Evolutionary conservation across 2,329 filamentous ascomycete species (phyloP).

Genomic region (Moelleriella libera): DNA sequence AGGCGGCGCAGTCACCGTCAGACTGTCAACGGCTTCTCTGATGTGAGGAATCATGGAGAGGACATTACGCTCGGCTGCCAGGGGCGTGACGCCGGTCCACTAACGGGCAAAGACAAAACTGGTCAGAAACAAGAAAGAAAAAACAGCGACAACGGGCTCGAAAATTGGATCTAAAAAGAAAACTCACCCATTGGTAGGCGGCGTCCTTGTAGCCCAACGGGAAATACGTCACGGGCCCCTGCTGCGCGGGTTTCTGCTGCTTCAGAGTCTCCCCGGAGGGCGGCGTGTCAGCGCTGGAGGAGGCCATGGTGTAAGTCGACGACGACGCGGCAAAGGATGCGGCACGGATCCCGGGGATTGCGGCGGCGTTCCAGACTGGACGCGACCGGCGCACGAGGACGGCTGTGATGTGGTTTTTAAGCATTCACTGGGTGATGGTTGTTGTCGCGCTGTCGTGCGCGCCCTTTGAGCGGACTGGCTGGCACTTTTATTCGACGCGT

Average conservation of each 20-base stretch:
- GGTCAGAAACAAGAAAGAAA: not conserved
- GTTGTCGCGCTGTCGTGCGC: not conserved
- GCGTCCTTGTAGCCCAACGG: constrained; percentile 86
- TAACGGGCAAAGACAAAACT: constrained; percentile 15
- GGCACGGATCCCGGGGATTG: not conserved
- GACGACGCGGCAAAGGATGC: not conserved
- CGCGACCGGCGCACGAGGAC: not conserved
- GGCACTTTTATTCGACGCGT: not conserved
- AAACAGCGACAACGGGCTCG: too few species aligned
- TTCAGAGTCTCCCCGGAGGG: constrained; percentile 7
- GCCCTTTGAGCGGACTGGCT: not conserved
- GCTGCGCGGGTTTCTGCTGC: constrained; percentile 10
- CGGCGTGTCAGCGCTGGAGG: constrained; percentile 14
- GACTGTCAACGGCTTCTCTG: constrained; percentile 57
- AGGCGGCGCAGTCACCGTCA: constrained; percentile 26
- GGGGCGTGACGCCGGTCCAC: constrained; percentile 79
- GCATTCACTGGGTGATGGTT: not conserved
- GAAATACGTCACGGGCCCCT: constrained; percentile 40
- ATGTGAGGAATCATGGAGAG: constrained; percentile 77
- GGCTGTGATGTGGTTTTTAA: not conserved
- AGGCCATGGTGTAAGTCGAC: constrained; percentile 17
- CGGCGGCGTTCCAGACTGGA: constrained; percentile 6
- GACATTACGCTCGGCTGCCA: constrained; percentile 75
- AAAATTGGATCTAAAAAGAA: not conserved
- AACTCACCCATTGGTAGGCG: constrained; percentile 72